A percentile compares a stretch with the other conserved stretches of the same genome.
Evolutionary conservation across 176 grass and related monocot genomes (phyloP).

Genomic region (Triticum timopheevii): DNA sequence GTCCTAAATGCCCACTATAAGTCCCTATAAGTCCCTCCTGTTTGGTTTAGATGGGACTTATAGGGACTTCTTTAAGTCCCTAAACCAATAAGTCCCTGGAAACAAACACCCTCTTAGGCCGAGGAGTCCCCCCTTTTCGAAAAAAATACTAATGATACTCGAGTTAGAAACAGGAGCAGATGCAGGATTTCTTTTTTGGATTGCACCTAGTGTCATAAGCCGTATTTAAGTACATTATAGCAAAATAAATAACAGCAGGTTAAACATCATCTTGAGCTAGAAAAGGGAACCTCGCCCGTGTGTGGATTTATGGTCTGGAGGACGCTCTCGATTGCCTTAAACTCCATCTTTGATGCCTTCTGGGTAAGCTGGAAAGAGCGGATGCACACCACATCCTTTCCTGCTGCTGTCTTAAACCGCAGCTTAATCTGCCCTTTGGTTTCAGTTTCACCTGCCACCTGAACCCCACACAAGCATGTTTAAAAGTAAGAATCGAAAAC

Average conservation of each 20-base stretch:
- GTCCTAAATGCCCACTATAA: too few relatives aligned
- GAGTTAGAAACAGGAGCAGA: neutral
- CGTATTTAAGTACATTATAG: neutral
- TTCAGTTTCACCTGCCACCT: slow-evolving; percentile 91
- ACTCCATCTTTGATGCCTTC: slow-evolving; percentile 98
- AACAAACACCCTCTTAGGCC: too few relatives aligned
- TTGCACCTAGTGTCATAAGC: neutral
- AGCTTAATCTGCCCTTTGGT: slow-evolving; percentile 94
- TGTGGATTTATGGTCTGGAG: slow-evolving; percentile 98
- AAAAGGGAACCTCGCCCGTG: slow-evolving; percentile 60
- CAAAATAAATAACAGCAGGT: neutral
- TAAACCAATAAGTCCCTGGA: too few relatives aligned
- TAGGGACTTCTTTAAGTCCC: too few relatives aligned
- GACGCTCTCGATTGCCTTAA: slow-evolving; percentile 94
- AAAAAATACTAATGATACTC: neutral
- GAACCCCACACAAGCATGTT: neutral
- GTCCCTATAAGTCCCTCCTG: too few relatives aligned
- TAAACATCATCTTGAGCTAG: neutral
- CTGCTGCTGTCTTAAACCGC: slow-evolving; percentile 88
- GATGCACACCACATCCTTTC: slow-evolving; percentile 95
- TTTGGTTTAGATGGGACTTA: too few relatives aligned
- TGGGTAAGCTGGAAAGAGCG: slow-evolving; percentile 96
- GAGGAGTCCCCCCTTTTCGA: too few relatives aligned
- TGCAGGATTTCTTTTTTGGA: neutral
- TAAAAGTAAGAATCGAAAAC: neutral